Base-by-base conservation (phyloP, 2,329 filamentous ascomycete species). In the Pezizomycotina sp. region DNA sequence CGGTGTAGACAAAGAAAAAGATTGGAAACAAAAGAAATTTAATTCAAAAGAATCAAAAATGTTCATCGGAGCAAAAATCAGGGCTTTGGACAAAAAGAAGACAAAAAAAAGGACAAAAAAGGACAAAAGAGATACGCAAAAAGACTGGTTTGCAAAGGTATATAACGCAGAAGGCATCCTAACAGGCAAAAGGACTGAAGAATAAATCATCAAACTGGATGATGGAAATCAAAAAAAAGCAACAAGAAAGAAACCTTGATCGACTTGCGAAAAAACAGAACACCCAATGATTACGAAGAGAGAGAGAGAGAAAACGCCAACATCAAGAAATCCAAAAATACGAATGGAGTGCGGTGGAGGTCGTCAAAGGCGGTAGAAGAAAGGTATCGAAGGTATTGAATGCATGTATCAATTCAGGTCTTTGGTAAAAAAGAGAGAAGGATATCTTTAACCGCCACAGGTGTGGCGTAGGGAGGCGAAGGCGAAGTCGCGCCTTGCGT, bases 81-180 rank as follows among this genome's bases (percentile, higher is more conserved):
- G 25, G 28, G 30, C 26, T 31, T 33, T 36, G 23, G 34, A 30
- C 38, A 36, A 31, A 26, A 31, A 31, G 29, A 21, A 42, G 23
- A 33, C 35, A 14, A 13, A 33, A 38, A 18, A 10, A 9, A 22
- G 34, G 16, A 21, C 23, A 33, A 34, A 16, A 35, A 12, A 19
- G 22, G 13, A 36, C 13, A 42, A 39, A 24, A 41, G 21, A 30
- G 26, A 30, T 13, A n/a, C 27, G 27, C 13, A 18, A 27, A 27
- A 15, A 27, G 34, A n/a, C n/a, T n/a, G n/a, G n/a, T n/a, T n/a
- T n/a, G n/a, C n/a, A 23, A 44, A 44, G 37, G 42, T 38, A 37
- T 30, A 38, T 30, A 39, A 42, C 38, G 33, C 42, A 44, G 26
- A 41, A 44, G n/a, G 37, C 42, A 31, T 37, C 29, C 30, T 36